These are phyloP conservation scores for rapeseed (Brassica napus) DNA, from an alignment of 345 rosid species.

Conservation along the genomic window DNA sequence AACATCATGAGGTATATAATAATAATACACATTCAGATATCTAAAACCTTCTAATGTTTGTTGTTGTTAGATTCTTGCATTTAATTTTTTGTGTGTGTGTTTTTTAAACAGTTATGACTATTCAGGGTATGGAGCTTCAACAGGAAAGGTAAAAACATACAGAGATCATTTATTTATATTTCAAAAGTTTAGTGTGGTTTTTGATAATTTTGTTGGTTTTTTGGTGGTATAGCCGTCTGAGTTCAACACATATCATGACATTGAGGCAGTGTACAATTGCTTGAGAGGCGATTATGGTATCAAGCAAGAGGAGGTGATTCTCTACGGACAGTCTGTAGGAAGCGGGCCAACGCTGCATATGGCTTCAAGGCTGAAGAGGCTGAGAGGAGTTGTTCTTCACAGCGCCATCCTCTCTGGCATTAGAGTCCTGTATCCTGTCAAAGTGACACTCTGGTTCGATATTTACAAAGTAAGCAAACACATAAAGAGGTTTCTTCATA, in stretches of 20 bases:
- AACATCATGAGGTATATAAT: slow-evolving; percentile 76
- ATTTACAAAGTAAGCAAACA: slow-evolving; percentile 67
- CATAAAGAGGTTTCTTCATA: neutral
- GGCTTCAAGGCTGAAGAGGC: slow-evolving; percentile 63
- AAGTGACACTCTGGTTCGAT: slow-evolving; percentile 94
- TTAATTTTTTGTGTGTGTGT: neutral
- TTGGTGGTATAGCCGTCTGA: slow-evolving; percentile 69
- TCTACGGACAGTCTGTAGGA: slow-evolving; percentile 97
- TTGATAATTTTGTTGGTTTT: neutral
- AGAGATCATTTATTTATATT: neutral
- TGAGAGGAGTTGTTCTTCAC: slow-evolving; percentile 92
- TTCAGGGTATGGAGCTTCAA: slow-evolving; percentile 98
- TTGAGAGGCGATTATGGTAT: slow-evolving; percentile 69
- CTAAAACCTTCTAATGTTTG: neutral
- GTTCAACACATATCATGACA: slow-evolving; percentile 88
- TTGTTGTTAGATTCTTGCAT: slow-evolving; percentile 26
- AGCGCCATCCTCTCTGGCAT: slow-evolving; percentile 96
- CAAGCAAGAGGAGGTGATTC: slow-evolving; percentile 76
- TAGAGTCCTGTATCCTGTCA: slow-evolving; percentile 91
- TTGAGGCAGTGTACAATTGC: slow-evolving; percentile 85
- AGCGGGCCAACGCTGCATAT: slow-evolving; percentile 94
- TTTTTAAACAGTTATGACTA: slow-evolving; percentile 77
- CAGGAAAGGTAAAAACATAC: slow-evolving; percentile 72
- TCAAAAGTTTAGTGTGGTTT: neutral
- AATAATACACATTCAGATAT: neutral